These are phyloP conservation scores for Erigeron philadelphicus DNA, from an alignment of 140 eudicot genomes.

Conservation along the genomic window DNA sequence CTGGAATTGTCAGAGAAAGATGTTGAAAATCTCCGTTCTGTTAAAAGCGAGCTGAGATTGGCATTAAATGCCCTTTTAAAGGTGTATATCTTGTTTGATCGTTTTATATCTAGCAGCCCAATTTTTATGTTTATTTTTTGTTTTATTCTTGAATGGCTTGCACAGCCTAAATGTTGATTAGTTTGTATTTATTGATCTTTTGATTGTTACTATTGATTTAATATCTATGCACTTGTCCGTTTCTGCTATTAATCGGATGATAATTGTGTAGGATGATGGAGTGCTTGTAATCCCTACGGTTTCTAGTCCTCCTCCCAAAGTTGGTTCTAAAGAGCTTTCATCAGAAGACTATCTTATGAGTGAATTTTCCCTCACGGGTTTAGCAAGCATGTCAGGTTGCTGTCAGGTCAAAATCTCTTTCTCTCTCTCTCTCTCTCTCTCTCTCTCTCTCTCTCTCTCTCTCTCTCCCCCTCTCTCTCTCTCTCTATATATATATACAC, in stretches of 20 bases:
- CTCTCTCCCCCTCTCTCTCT: no score
- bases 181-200: neutral
- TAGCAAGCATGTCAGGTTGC: slow-evolving; percentile 93
- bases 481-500: neutral
- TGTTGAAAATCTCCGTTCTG: slow-evolving; percentile 42
- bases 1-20: slow-evolving; percentile 40
- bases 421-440: slow-evolving; percentile 24
- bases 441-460: no score
- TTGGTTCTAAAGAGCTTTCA: slow-evolving; percentile 58
- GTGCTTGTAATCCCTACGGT: slow-evolving; percentile 73
- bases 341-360: slow-evolving; percentile 54
- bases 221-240: neutral
- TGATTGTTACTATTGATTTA: neutral
- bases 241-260: slow-evolving; percentile 16
- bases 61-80: slow-evolving; percentile 69
- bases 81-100: slow-evolving; percentile 38
- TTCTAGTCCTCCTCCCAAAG: slow-evolving; percentile 63
- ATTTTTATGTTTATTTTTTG: no score
- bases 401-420: slow-evolving; percentile 66
- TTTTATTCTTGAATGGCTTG: neutral
- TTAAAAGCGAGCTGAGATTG: slow-evolving; percentile 61
- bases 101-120: neutral
- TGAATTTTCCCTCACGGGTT: slow-evolving; percentile 44
- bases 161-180: neutral
- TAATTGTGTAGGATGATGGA: slow-evolving; percentile 67